Evolutionary conservation across 345 rosid species (phyloP).

Genomic region (Arabis alpina): DNA sequence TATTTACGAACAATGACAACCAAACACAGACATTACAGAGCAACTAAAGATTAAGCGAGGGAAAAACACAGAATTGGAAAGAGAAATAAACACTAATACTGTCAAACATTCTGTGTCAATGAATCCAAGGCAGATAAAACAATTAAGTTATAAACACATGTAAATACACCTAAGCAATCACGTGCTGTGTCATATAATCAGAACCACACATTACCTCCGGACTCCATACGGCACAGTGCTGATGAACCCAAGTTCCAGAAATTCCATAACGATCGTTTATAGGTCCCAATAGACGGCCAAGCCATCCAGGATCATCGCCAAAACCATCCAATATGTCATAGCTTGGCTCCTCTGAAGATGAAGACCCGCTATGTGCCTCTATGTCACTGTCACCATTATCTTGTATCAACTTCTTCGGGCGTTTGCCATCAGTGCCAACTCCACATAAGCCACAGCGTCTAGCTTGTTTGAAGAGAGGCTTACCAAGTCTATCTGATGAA

Average conservation of each 20-base stretch:
- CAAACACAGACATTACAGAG: constrained; percentile 18
- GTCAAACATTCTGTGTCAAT: constrained; percentile 14
- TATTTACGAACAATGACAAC: constrained; percentile 7
- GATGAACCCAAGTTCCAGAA: constrained; percentile 99
- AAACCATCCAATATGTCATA: constrained; percentile 97
- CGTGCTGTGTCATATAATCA: constrained; percentile 10
- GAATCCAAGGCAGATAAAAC: constrained; percentile 7
- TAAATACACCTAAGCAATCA: constrained; percentile 26
- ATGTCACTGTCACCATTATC: constrained; percentile 76
- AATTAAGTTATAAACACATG: constrained; percentile 19
- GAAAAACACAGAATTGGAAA: constrained; percentile 13
- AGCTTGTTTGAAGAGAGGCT: constrained; percentile 69
- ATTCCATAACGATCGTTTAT: constrained; percentile 93
- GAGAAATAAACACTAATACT: constrained; percentile 17
- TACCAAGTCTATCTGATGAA: constrained; percentile 43
- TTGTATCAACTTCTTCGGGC: constrained; percentile 72
- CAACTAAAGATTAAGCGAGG: not conserved
- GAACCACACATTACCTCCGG: constrained; percentile 72
- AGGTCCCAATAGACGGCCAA: constrained; percentile 93
- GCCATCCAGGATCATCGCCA: constrained; percentile 94
- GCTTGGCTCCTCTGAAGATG: constrained; percentile 83
- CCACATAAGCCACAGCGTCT: constrained; percentile 96
- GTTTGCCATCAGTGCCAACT: constrained; percentile 93
- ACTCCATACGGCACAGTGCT: constrained; percentile 98
- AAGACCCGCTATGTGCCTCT: constrained; percentile 78